A percentile compares a stretch with the other conserved stretches of the same genome.
Evolutionary conservation across 345 rosid species (phyloP).

Genomic region (Eucalyptus shirleyi): DNA sequence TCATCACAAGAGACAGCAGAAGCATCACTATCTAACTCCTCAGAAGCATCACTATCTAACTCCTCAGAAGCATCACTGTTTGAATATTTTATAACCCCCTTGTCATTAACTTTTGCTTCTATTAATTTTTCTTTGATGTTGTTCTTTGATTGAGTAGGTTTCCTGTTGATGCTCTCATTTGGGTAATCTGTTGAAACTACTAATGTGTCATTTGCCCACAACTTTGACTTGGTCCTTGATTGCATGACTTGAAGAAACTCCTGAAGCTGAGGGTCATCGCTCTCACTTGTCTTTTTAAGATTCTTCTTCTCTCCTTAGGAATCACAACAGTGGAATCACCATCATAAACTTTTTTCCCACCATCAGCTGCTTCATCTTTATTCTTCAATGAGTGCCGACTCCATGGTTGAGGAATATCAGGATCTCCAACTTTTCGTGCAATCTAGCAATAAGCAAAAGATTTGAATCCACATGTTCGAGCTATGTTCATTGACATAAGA

Average conservation of each 20-base stretch:
- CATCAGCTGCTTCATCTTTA: conserved; percentile 10
- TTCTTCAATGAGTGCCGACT: conserved; percentile 63
- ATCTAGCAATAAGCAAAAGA: conserved; percentile 14
- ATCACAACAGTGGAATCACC: background rate
- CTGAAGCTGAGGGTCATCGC: conserved; percentile 32
- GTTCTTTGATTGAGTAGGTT: conserved; percentile 9
- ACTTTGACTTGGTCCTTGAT: conserved; percentile 53
- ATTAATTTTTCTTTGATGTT: conserved; percentile 3
- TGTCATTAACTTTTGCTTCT: background rate
- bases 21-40: conserved; percentile 1
- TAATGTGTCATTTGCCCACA: conserved; percentile 75
- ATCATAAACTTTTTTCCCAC: background rate
- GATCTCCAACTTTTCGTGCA: conserved; percentile 71
- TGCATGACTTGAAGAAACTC: conserved; percentile 89
- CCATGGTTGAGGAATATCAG: conserved; percentile 72
- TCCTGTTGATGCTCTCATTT: background rate
- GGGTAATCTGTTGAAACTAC: conserved; percentile 14
- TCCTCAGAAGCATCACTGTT: conserved; percentile 14
- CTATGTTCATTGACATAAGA: background rate
- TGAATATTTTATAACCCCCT: conserved; percentile 1
- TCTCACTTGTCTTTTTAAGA: conserved; percentile 10
- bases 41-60: conserved; percentile 1
- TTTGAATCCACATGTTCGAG: background rate
- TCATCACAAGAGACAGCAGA: conserved; percentile 17
- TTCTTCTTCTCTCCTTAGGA: conserved; percentile 12